phyloP scores from a whole-genome alignment of 1,284 basidiomycete species.

The Sporisorium scitamineum region DNA sequence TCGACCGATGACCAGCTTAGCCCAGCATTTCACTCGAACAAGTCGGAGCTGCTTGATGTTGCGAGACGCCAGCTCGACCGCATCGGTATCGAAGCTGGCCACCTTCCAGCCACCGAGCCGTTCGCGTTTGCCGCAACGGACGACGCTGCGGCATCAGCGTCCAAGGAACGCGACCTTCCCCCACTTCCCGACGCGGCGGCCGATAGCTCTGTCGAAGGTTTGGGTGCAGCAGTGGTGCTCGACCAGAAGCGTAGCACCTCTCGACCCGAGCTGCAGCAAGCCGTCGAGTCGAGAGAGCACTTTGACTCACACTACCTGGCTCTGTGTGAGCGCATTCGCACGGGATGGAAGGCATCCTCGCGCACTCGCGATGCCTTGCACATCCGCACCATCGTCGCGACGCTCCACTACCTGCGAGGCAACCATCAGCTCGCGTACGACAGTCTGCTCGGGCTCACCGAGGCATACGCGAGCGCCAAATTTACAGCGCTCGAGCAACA shows the following conservation, averaged over 20 bases:
- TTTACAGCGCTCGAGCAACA: conserved; percentile 83
- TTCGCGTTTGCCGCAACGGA: conserved; percentile 67
- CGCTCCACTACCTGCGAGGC: conserved; percentile 75
- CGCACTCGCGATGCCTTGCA: conserved; percentile 85
- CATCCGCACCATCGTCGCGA: conserved; percentile 84
- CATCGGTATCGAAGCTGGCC: conserved; percentile 79
- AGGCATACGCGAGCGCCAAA: conserved; percentile 73
- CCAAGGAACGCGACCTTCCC: conserved; percentile 39
- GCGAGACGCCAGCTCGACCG: conserved; percentile 82
- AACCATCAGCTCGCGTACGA: conserved; percentile 28
- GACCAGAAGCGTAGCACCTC: conserved; percentile 26
- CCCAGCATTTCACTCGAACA: conserved; percentile 69
- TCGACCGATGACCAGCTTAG: conserved; percentile 46
- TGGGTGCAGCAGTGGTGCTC: conserved; percentile 9
- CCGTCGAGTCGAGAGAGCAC: conserved; percentile 72
- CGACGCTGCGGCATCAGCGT: not conserved
- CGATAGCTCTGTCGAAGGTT: not conserved
- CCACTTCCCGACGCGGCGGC: conserved; percentile 18
- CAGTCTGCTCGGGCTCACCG: conserved; percentile 27
- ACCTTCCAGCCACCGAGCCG: conserved; percentile 79
- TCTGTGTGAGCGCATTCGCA: conserved; percentile 82
- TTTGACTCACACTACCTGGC: conserved; percentile 62
- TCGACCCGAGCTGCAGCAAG: conserved; percentile 76
- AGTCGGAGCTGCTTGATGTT: conserved; percentile 84
- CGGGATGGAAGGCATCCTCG: conserved; percentile 81